Evolutionary conservation across 1,139 yeast genomes (phyloP), one percentile per base, ranked within the genome.

Genomic region (Yarrowia galli): DNA sequence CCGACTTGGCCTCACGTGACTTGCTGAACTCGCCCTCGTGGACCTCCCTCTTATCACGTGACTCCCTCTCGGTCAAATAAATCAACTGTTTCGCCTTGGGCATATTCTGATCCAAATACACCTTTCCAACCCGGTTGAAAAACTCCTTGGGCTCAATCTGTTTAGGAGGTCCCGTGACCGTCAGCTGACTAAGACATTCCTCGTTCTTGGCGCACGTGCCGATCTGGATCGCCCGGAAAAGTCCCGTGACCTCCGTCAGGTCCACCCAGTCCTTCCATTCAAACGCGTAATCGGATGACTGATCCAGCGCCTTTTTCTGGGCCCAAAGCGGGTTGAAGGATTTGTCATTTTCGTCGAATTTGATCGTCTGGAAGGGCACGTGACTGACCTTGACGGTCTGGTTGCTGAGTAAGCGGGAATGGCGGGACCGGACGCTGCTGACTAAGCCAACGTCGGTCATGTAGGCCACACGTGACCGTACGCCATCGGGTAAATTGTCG

Each of bases 251-350:
- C 36, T 71, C 73, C 12, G 71, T 61, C 23, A 75, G 65, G 67
- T 75, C 76, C 20, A 75, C 70, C 77, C 77, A 75, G 65, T 75
- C 74, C 32, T 69, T 64, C 78, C 78, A 75, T 4, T 68, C 38
- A 58, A 75, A 75, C 5, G 53, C 32, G 56, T 71, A 72, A 7
- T 65, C 43, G 1, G 63, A 80, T 49, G 81, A 78, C 65, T 68
- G 79, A 46, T 72, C 82, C 46, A 84, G 84, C 3, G 60, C 48
- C 36, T 32, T 42, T 22, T 42, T 45, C 23, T 51, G 40, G 18
- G 61, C 67, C 40, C 49, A 53, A 7, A 42, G 28, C 18, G 67
- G 60, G 35, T 32, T 51, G 60, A 65, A 65, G 4, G 42, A 51
- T 20, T 28, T 35, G 3, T 49, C 66, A 16, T 61, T 49, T 23